Evolutionary conservation across 2,329 filamentous ascomycete genomes (phyloP), one percentile per base, ranked within the genome.

Genomic region (Diaporthe sp.): DNA sequence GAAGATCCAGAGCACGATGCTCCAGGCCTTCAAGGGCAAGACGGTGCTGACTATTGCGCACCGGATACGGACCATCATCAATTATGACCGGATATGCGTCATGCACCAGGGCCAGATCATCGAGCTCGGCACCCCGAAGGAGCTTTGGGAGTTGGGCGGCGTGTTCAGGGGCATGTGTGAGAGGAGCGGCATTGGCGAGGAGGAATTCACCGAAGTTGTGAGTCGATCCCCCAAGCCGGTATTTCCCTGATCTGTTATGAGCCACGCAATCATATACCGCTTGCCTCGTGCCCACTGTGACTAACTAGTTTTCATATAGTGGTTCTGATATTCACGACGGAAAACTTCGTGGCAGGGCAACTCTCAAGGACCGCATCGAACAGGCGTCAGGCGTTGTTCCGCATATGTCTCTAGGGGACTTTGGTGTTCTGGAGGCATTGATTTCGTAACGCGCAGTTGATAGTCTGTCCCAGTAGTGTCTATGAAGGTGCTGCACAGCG

Each of bases 111-210:
- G 94, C 0, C 81, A 83, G n/a, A 93, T 95, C 79, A 91, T 89
- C 0, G 93, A 95, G 84, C 83, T 94, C 74, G 93, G 92, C 79
- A 86, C 86, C 10, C 93, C 92, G 4, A 79, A 90, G 73, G 84
- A 81, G 15, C 82, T 95, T 39, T 94, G 51, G 67, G 53, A 59
- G 42, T 6, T 72, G 61, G 92, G 89, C 17, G 94, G 94, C 1
- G 95, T 98, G 72, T 98, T 98, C 84, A 89, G 93, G 78, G 88
- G 93, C 57, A 98, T 98, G 95, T 98, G 95, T 82, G 95, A 98
- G 59, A 88, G 94, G 67, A 96, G 94, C 81, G 94, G 95, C 2
- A 97, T 98, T 73, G 82, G 89, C 10, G 79, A 82, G 1, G 89
- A 89, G 77, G 89, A 92, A 28, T 65, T 68, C 2, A 68, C 46